Evolutionary conservation across 768 basidiomycete species (phyloP), one percentile per base, ranked within the genome.

Genomic region (Rhizopogon roseolus): DNA sequence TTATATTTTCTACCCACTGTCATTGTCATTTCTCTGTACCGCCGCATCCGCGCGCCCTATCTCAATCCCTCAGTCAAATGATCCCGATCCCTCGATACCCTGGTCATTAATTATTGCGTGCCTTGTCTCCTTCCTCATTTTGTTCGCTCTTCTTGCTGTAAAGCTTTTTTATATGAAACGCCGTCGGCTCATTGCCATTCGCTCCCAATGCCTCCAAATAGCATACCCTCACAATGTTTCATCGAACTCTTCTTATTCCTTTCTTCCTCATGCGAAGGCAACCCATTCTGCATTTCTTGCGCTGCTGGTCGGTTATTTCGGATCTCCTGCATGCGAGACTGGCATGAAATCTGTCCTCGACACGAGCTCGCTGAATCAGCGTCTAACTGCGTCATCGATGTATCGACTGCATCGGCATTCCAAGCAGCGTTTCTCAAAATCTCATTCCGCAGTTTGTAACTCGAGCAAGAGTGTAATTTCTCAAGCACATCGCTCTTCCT

Each of bases 261-360:
- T 41, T 25, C 27, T 40, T 5, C 37, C 46, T 19, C 27, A 17
- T 17, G 49, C 19, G 27, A 29, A 43, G 49, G 41, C 45, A 10
- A 39, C 49, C 13, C 50, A 57, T 6, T 48, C 41, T 7, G 32
- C 45, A 17, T 37, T 50, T 17, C 50, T 57, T 7, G 63, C 59
- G 2, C 34, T 70, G 27, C 40, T 65, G 42, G 57, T 68, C 11
- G 69, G 67, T 6, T 71, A 58, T 46, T 57, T 68, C 13, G 67
- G 67, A 28, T 71, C 69, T 11, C 67, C 67, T 28, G 16, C 54
- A n/a, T 70, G 69, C 67, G 67, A 68, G 53, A 65, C 63, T 2
- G 50, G 29, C 11, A 42, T 61, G 38, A 51, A 50, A n/a, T 57
- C 63, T 14, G 58, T 50, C 14, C 32, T 65, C 41, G 49, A 56